Conservation (phyloP, 2,329 filamentous ascomycete species). For the Diaporthe destruens region DNA sequence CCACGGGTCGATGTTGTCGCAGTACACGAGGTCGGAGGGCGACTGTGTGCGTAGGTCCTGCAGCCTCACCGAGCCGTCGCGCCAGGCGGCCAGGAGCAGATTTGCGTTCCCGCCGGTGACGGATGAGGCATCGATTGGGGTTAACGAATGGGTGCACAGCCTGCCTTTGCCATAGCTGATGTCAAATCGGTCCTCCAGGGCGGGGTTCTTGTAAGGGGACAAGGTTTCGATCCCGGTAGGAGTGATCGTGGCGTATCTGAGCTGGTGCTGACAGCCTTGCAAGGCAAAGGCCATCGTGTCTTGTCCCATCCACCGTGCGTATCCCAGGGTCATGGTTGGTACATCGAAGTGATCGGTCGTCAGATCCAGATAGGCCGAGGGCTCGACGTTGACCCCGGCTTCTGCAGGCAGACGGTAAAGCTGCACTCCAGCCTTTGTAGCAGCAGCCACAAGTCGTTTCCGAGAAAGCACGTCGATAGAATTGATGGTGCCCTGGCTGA, state of each 20-base stretch:
- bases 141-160: slow-evolving; percentile 57
- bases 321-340: slow-evolving; percentile 45
- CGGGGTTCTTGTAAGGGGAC: slow-evolving; percentile 51
- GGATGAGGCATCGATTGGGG: slow-evolving; percentile 55
- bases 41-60: slow-evolving; percentile 64
- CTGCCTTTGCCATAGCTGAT: slow-evolving; percentile 45
- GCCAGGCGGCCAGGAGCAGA: slow-evolving; percentile 65
- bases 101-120: slow-evolving; percentile 52
- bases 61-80: slow-evolving; percentile 62
- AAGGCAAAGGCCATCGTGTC: slow-evolving; percentile 61
- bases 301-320: slow-evolving; percentile 60
- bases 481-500: slow-evolving; percentile 50
- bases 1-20: slow-evolving; percentile 64
- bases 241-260: slow-evolving; percentile 61
- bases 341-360: slow-evolving; percentile 36
- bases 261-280: slow-evolving; percentile 56
- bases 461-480: slow-evolving; percentile 51
- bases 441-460: slow-evolving; percentile 49
- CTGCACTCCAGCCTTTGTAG: slow-evolving; percentile 51
- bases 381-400: slow-evolving; percentile 37
- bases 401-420: slow-evolving; percentile 50
- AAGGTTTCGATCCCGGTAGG: slow-evolving; percentile 59
- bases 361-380: slow-evolving; percentile 45
- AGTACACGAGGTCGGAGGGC: slow-evolving; percentile 61
- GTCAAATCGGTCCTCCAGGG: slow-evolving; percentile 46